Evolutionary conservation across 352 stramenopile genomes (phyloP).

Genomic region (Phytophthora nicotianae): DNA sequence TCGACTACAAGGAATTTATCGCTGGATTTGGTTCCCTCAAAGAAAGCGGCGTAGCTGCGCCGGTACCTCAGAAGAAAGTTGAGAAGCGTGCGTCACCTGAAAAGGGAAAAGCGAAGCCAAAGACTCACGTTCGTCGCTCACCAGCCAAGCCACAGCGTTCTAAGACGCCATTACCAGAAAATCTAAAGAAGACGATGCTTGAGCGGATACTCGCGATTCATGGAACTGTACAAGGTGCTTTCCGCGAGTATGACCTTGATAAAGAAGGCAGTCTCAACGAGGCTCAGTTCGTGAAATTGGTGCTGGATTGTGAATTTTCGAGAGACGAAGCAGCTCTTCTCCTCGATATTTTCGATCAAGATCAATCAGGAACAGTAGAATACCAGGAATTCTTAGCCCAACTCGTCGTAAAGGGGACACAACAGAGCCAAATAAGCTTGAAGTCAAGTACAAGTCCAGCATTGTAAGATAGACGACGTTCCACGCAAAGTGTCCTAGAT

Average conservation of each 20-base stretch:
- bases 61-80: slow-evolving; percentile 26
- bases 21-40: slow-evolving; percentile 42
- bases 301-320: slow-evolving; percentile 41
- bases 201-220: slow-evolving; percentile 44
- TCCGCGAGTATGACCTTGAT: slow-evolving; percentile 55
- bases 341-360: slow-evolving; percentile 46
- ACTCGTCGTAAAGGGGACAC: slow-evolving; percentile 36
- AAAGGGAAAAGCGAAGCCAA: slow-evolving; percentile 18
- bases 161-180: slow-evolving; percentile 37
- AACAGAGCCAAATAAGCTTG: background rate
- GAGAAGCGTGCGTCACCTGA: slow-evolving; percentile 8
- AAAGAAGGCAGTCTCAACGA: slow-evolving; percentile 42
- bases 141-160: slow-evolving; percentile 19
- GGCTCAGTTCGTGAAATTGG: slow-evolving; percentile 53
- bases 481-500: slow-evolving; percentile 6
- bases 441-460: background rate
- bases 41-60: slow-evolving; percentile 24
- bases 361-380: slow-evolving; percentile 56
- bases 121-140: slow-evolving; percentile 16
- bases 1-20: slow-evolving; percentile 79
- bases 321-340: slow-evolving; percentile 37
- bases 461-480: slow-evolving; percentile 19
- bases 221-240: slow-evolving; percentile 57
- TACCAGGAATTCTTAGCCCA: slow-evolving; percentile 65
- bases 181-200: slow-evolving; percentile 53